Evolutionary conservation across 2,329 filamentous ascomycete species (phyloP).

Genomic region (Orbilia ellipsospora): DNA sequence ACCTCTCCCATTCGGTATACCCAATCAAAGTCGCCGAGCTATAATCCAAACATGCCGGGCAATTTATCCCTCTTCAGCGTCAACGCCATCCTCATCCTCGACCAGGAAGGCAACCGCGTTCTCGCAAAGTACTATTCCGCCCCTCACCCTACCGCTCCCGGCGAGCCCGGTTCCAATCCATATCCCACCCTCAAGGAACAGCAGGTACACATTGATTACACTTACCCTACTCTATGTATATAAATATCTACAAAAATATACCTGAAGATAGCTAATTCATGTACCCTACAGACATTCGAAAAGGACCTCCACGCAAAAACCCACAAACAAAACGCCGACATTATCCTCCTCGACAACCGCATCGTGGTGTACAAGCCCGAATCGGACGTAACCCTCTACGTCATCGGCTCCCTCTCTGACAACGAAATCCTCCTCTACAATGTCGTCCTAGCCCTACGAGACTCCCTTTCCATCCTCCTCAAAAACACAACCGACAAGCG

Average conservation of each 20-base stretch:
- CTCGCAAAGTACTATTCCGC: conserved; percentile 92
- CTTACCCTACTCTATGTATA: not conserved
- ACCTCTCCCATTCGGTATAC: not conserved
- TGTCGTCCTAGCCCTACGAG: conserved; percentile 76
- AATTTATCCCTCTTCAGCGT: conserved; percentile 69
- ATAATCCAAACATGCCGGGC: conserved; percentile 63
- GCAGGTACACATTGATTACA: conserved; percentile 67
- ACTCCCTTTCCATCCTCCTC: conserved; percentile 19
- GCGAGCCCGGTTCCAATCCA: conserved; percentile 69
- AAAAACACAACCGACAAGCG: conserved; percentile 86
- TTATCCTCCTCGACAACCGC: conserved; percentile 96
- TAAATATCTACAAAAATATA: too few relatives aligned
- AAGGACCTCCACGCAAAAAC: conserved; percentile 97
- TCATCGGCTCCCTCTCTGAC: conserved; percentile 90
- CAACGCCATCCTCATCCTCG: conserved; percentile 81
- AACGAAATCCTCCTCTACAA: conserved; percentile 98
- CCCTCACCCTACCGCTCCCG: conserved; percentile 73
- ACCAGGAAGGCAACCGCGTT: conserved; percentile 89
- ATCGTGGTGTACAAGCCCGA: conserved; percentile 98
- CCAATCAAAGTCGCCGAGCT: not conserved
- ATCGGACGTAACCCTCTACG: conserved; percentile 95
- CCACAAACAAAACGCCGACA: conserved; percentile 85
- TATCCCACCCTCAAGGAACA: conserved; percentile 92
- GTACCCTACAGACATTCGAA: conserved; percentile 74
- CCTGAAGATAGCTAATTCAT: not conserved